phyloP scores from a whole-genome alignment of 2,329 filamentous ascomycete genomes.

The Grosmannia penicillata region DNA sequence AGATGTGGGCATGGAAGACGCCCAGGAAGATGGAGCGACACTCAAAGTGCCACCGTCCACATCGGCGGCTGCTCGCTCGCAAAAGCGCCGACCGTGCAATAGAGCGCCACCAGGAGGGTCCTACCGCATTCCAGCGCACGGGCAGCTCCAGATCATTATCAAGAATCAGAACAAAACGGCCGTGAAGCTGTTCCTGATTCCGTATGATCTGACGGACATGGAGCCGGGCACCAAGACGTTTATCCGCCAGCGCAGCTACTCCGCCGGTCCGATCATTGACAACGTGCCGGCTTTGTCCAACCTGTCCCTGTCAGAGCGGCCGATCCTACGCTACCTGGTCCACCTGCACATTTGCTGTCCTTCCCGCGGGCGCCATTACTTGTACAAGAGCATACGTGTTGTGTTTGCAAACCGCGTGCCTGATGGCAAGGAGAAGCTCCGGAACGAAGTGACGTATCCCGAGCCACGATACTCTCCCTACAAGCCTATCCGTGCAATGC shows the following conservation, averaged over 20 bases:
- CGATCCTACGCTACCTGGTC: slow-evolving; percentile 75
- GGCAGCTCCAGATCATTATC: slow-evolving; percentile 90
- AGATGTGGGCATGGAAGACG: slow-evolving; percentile 9
- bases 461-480: slow-evolving; percentile 79
- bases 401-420: slow-evolving; percentile 95
- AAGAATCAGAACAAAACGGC: slow-evolving; percentile 98
- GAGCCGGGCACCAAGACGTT: slow-evolving; percentile 90
- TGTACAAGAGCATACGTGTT: slow-evolving; percentile 84
- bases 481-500: slow-evolving; percentile 48
- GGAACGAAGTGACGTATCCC: slow-evolving; percentile 78
- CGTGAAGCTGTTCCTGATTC: slow-evolving; percentile 87
- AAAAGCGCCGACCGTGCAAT: slow-evolving; percentile 38
- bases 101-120: slow-evolving; percentile 67
- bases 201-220: slow-evolving; percentile 88
- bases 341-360: slow-evolving; percentile 90
- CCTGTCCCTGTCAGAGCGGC: slow-evolving; percentile 31
- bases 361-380: slow-evolving; percentile 66
- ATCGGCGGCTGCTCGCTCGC: slow-evolving; percentile 7
- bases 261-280: slow-evolving; percentile 70
- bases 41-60: slow-evolving; percentile 6
- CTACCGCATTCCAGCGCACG: slow-evolving; percentile 86
- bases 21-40: slow-evolving; percentile 10
- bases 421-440: slow-evolving; percentile 82
- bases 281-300: slow-evolving; percentile 19
- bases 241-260: slow-evolving; percentile 86